These are phyloP conservation scores for Luvunga scandens DNA, from an alignment of 345 rosid genomes.

Conservation along the genomic window DNA sequence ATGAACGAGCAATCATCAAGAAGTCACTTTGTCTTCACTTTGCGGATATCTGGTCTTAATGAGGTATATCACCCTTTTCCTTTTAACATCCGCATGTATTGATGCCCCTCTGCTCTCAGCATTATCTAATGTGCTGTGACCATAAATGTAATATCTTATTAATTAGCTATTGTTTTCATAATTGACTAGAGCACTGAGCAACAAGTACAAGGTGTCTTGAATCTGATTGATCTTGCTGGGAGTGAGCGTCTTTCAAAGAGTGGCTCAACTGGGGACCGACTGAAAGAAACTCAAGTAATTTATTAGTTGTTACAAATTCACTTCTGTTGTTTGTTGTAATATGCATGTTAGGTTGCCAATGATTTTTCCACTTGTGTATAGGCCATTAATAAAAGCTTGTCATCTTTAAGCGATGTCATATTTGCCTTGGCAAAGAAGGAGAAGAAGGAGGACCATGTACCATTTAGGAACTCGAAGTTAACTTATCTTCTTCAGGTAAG, in stretches of 20 bases:
- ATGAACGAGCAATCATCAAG: slow-evolving; percentile 98
- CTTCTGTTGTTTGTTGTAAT: not conserved
- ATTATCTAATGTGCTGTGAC: not conserved
- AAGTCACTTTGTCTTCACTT: slow-evolving; percentile 93
- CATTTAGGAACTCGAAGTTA: slow-evolving; percentile 91
- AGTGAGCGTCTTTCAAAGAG: slow-evolving; percentile 97
- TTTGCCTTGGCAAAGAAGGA: slow-evolving; percentile 93
- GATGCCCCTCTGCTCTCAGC: not conserved
- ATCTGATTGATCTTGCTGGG: slow-evolving; percentile 98
- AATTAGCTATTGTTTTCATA: slow-evolving; percentile 7
- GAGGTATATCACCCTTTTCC: slow-evolving; percentile 47
- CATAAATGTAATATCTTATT: not conserved
- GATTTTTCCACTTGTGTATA: slow-evolving; percentile 23
- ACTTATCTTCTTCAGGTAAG: slow-evolving; percentile 98
- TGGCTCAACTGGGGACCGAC: slow-evolving; percentile 92
- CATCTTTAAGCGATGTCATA: slow-evolving; percentile 86
- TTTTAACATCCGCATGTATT: not conserved
- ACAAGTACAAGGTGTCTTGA: slow-evolving; percentile 91
- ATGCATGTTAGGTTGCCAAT: not conserved
- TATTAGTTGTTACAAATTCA: not conserved
- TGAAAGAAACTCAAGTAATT: slow-evolving; percentile 94
- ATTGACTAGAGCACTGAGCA: slow-evolving; percentile 79
- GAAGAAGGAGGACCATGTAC: slow-evolving; percentile 91
- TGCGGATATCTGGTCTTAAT: slow-evolving; percentile 77
- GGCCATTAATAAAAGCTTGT: slow-evolving; percentile 95